Conservation (phyloP, 805 yeast species). For the Pichia eremophila region DNA sequence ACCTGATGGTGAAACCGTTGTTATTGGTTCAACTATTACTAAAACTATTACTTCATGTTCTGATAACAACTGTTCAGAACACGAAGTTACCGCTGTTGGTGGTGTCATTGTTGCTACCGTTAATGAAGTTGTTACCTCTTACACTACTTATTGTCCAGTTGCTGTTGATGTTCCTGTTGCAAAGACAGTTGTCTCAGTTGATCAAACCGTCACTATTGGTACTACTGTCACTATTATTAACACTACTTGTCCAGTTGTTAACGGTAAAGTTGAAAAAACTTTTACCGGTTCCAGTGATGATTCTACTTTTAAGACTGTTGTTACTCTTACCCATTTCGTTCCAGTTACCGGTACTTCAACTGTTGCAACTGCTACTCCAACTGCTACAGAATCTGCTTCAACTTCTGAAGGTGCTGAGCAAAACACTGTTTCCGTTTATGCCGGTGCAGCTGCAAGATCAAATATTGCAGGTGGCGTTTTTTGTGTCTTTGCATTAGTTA, state of each 20-base stretch:
- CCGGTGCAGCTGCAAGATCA: conserved; percentile 11
- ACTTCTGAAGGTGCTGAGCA: conserved; percentile 3
- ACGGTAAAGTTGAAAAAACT: neutral
- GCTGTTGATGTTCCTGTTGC: neutral
- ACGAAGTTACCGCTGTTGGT: neutral
- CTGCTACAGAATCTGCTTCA: neutral
- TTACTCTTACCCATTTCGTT: neutral
- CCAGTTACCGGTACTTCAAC: conserved; percentile 1
- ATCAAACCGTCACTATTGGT: neutral
- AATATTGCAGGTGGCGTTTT: conserved; percentile 10
- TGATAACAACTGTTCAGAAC: conserved; percentile 12
- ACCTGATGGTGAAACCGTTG: neutral
- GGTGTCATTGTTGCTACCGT: conserved; percentile 19
- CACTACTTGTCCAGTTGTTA: neutral
- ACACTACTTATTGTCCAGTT: conserved; percentile 17
- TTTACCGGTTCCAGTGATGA: neutral
- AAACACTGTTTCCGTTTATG: conserved; percentile 6
- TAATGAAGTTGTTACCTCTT: conserved; percentile 13
- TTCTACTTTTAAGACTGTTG: neutral
- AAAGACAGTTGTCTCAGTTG: neutral
- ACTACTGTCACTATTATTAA: neutral
- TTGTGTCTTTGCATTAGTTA: conserved; percentile 1
- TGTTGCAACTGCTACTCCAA: neutral
- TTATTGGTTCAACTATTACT: conserved; percentile 5
- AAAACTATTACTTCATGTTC: conserved; percentile 18